Evolutionary conservation across 2,329 filamentous ascomycete species (phyloP).

Genomic region (Colletotrichum sp.): DNA sequence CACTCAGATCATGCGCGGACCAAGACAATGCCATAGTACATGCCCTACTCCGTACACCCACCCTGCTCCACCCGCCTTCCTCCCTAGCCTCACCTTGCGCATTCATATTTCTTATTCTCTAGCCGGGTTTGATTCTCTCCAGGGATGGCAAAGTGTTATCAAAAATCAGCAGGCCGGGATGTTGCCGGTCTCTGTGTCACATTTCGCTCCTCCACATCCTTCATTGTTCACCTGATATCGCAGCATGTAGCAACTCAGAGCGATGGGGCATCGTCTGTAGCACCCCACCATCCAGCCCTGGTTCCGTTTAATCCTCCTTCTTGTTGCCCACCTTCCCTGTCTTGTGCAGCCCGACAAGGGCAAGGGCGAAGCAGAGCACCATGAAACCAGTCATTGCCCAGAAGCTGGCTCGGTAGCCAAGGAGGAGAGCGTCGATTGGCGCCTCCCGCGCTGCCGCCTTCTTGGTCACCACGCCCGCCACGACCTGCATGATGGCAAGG

Average conservation of each 20-base stretch:
- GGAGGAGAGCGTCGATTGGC: slow-evolving; percentile 42
- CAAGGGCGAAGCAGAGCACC: neutral
- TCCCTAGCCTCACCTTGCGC: neutral
- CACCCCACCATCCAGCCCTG: neutral
- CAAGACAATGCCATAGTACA: neutral
- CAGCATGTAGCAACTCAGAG: neutral
- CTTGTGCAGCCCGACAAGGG: neutral
- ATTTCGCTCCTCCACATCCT: neutral
- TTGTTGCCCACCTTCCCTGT: neutral
- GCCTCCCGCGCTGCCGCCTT: slow-evolving; percentile 1
- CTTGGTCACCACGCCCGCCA: slow-evolving; percentile 41
- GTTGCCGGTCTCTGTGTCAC: neutral
- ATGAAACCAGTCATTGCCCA: slow-evolving; percentile 39
- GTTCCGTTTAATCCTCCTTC: neutral
- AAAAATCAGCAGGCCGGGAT: neutral
- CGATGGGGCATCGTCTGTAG: neutral
- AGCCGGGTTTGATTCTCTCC: neutral
- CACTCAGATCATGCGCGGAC: neutral
- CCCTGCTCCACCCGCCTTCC: neutral
- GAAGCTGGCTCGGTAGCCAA: slow-evolving; percentile 55
- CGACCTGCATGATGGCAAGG: slow-evolving; percentile 50
- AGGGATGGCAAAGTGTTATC: neutral
- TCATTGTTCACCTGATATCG: neutral
- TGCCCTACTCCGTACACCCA: neutral
- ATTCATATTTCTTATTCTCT: neutral